These are phyloP conservation scores for Podospora australis DNA, from an alignment of 495 filamentous ascomycete species.

Conservation along the genomic window DNA sequence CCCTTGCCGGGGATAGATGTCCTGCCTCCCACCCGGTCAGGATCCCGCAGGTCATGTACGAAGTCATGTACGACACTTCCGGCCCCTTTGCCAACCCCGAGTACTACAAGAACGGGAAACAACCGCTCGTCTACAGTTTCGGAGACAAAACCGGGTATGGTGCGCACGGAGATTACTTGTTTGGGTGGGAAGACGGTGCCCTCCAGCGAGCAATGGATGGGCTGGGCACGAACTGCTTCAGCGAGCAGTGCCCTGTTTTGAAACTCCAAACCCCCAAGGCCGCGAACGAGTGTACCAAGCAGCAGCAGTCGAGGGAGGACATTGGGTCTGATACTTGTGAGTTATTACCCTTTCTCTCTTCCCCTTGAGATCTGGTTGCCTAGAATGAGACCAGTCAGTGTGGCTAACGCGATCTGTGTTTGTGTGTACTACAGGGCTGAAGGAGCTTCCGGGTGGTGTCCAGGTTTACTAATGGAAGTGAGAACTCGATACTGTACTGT, in stretches of 20 bases:
- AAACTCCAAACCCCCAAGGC: background rate
- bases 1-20: conserved; percentile 28
- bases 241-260: background rate
- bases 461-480: conserved; percentile 1
- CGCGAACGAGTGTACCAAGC: conserved; percentile 1
- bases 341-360: background rate
- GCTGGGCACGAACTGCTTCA: conserved; percentile 9
- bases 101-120: conserved; percentile 31
- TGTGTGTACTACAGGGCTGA: background rate
- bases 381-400: background rate
- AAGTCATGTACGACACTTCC: conserved; percentile 32
- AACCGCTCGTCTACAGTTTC: conserved; percentile 37
- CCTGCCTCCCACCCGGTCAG: conserved; percentile 35
- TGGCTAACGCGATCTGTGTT: background rate
- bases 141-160: conserved; percentile 34
- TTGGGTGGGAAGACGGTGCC: conserved; percentile 38
- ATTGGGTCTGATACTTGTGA: background rate
- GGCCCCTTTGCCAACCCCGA: conserved; percentile 22
- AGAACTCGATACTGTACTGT: no score
- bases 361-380: background rate
- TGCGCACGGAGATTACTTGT: conserved; percentile 39
- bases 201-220: conserved; percentile 38
- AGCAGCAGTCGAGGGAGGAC: background rate
- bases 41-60: conserved; percentile 42
- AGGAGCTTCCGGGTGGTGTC: conserved; percentile 1